Percentiles rank a stretch among this genome's conserved stretches.
Conservation (phyloP, 2,329 filamentous ascomycete species). For the Aspergillus pseudoterreus region DNA sequence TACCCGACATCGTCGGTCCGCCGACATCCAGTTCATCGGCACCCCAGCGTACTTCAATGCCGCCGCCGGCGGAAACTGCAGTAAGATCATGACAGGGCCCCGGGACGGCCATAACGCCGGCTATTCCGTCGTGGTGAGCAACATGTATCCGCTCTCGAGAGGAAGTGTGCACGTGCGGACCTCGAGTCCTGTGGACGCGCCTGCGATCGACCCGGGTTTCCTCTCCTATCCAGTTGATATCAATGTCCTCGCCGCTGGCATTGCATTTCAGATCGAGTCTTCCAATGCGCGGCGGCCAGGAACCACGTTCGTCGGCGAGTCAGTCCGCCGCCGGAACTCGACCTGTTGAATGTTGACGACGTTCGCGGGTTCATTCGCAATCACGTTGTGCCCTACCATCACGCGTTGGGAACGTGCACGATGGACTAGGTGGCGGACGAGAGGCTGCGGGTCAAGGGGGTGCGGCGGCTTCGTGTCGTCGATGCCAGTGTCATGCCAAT, state of each 20-base stretch:
- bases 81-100: not conserved
- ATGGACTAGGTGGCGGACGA: slow-evolving; percentile 27
- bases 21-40: not conserved
- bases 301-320: no score
- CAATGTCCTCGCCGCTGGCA: slow-evolving; percentile 13
- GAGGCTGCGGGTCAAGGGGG: slow-evolving; percentile 34
- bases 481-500: slow-evolving; percentile 35
- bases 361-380: not conserved
- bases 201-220: slow-evolving; percentile 17
- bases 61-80: not conserved
- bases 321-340: no score
- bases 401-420: not conserved
- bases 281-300: not conserved
- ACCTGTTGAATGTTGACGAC: no score
- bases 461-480: slow-evolving; percentile 32
- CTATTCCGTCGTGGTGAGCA: not conserved
- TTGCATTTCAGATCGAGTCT: slow-evolving; percentile 17
- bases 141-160: not conserved
- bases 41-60: not conserved
- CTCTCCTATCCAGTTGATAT: slow-evolving; percentile 14
- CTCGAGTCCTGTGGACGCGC: slow-evolving; percentile 14
- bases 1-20: slow-evolving; percentile 37
- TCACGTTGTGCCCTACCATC: not conserved
- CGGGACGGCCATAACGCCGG: not conserved
- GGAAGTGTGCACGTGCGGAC: not conserved